Evolutionary conservation across 1,284 basidiomycete genomes (phyloP), one percentile per base, ranked within the genome.

Genomic region (Malassezia vespertilionis): DNA sequence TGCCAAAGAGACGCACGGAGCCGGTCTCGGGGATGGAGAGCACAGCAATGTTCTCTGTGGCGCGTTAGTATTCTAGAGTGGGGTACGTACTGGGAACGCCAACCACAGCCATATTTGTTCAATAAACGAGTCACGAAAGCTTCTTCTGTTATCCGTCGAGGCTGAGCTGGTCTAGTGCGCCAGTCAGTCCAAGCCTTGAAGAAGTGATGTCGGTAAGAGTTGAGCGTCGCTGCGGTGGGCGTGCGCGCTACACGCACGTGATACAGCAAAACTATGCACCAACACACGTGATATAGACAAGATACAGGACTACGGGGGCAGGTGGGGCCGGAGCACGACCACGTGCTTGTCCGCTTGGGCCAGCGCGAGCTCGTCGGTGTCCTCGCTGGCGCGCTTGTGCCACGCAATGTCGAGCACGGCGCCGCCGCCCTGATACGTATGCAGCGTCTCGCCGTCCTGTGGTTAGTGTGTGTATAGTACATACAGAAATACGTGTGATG

Each of bases 1-100:
- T 67, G 53, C 54, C 59, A 47, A 70, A 66, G 42, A 67, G 65
- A 46, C 67, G 65, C 40, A 69, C 67, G 41, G 54, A 53, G 43
- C 67, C 67, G 22, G 56, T 54, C 57, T 65, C 58, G 41, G 67
- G 67, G 43, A 57, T 52, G 44, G 51, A 52, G 46, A 69, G 50
- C 40, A 56, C 54, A 48, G 62, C 60, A 50, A 68, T 58, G 60
- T 69, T 60, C 64, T 67, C 63, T 61, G 61, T 32, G 42, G 48
- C 34, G 45, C 53, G 28, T 46, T 44, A 50, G 30, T 38, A 12
- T 31, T 20, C n/a, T 41, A 33, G 28, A 26, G 12, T 17, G 7
- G 9, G 48, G 50, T 43, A 65, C 62, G 53, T 55, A 65, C 62
- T 65, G 35, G 63, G 63, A 56, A 63, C 54, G 53, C 60, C 63